Percentiles rank a stretch among this genome's conserved stretches.
These are phyloP conservation scores for Fusarium sp. DNA, from an alignment of 2,329 filamentous ascomycete genomes.

Conservation along the genomic window DNA sequence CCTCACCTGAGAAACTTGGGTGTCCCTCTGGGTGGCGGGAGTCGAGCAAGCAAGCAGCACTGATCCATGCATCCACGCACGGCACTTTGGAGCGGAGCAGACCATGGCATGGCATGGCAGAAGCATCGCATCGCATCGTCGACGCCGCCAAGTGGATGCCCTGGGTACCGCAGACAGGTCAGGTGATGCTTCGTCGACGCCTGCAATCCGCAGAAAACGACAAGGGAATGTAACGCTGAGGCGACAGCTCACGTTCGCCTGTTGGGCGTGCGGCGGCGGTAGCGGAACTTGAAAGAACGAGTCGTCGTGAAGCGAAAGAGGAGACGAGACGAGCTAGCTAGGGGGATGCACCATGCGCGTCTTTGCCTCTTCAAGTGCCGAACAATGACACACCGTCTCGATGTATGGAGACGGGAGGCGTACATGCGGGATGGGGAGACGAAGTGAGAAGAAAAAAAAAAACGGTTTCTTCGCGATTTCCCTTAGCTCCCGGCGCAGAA, in stretches of 20 bases:
- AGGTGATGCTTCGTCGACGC: conserved; percentile 43
- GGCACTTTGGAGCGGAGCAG: conserved; percentile 25
- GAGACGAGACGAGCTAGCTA: background rate
- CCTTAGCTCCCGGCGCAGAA: conserved; percentile 26
- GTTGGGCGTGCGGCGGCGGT: background rate
- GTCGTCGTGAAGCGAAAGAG: background rate
- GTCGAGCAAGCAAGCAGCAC: conserved; percentile 6
- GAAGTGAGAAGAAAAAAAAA: background rate
- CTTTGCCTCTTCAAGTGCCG: conserved; percentile 30
- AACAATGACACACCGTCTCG: conserved; percentile 23
- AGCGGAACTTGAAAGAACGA: background rate
- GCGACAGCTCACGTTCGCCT: background rate
- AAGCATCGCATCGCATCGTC: conserved; percentile 3
- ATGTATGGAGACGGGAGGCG: conserved; percentile 27
- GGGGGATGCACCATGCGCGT: conserved; percentile 4
- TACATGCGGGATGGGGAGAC: background rate
- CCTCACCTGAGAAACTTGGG: conserved; percentile 30
- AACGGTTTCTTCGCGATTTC: background rate
- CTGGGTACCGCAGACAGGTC: conserved; percentile 22
- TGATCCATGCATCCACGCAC: conserved; percentile 18
- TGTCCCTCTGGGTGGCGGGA: conserved; percentile 13
- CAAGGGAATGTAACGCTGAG: conserved; percentile 16
- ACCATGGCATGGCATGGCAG: background rate
- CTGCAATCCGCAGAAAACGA: conserved; percentile 33
- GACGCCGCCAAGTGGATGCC: conserved; percentile 17